These are phyloP conservation scores for Ambrosia hybrid DNA, from an alignment of 140 eudicot genomes.

Conservation along the genomic window DNA sequence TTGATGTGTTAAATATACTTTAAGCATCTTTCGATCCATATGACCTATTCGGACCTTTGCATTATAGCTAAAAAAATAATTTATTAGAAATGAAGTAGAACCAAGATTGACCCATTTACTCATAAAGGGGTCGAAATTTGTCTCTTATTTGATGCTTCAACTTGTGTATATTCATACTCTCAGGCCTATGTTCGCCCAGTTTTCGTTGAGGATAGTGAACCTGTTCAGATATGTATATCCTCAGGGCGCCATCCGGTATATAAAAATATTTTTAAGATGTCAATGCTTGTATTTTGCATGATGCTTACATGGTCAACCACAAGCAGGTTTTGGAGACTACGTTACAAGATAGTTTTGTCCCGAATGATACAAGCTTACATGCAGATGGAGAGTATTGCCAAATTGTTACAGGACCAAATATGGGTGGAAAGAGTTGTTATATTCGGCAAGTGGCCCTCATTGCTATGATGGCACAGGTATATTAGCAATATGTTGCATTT, in stretches of 20 bases:
- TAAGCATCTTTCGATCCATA: too few relatives aligned
- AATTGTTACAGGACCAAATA: conserved; percentile 93
- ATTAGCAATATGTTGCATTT: neutral
- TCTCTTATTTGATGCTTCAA: conserved; percentile 8
- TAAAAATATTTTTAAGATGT: conserved; percentile 4
- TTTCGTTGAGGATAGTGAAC: conserved; percentile 72
- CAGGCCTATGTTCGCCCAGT: conserved; percentile 75
- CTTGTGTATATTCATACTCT: neutral
- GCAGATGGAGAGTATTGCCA: conserved; percentile 77
- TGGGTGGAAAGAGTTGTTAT: conserved; percentile 99
- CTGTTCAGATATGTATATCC: conserved; percentile 67
- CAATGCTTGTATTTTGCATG: neutral
- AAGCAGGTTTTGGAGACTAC: conserved; percentile 77
- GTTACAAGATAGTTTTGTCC: conserved; percentile 73
- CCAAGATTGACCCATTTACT: neutral
- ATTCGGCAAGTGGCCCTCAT: conserved; percentile 98
- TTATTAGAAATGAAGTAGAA: neutral
- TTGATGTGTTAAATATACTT: too few relatives aligned
- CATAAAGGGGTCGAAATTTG: neutral
- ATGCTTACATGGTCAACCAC: conserved; percentile 17
- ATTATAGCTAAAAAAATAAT: too few relatives aligned
- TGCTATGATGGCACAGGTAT: conserved; percentile 92
- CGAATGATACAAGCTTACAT: conserved; percentile 78
- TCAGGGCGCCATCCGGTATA: conserved; percentile 96
- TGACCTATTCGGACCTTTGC: too few relatives aligned